Conservation (phyloP, 2,329 filamentous ascomycete genomes). For the Penicillium frequentans region DNA sequence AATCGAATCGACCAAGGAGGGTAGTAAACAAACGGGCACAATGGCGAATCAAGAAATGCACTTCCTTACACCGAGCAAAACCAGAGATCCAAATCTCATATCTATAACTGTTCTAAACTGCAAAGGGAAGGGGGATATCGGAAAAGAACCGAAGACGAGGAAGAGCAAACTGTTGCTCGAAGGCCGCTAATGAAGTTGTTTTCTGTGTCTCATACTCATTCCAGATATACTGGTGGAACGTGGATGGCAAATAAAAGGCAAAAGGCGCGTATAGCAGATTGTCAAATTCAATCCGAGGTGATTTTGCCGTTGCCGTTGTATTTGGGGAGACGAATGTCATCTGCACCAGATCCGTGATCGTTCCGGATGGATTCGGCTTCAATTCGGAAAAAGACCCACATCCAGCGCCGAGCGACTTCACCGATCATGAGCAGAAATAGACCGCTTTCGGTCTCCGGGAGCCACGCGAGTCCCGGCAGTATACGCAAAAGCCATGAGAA, state of each 20-base stretch:
- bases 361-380: constrained; percentile 83
- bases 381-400: constrained; percentile 95
- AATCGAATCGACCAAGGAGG: neutral
- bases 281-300: constrained; percentile 53
- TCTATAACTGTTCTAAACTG: constrained; percentile 16
- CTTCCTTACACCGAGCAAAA: constrained; percentile 11
- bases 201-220: constrained; percentile 24
- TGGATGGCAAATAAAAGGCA: constrained; percentile 6
- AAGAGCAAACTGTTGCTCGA: neutral
- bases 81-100: constrained; percentile 14
- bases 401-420: constrained; percentile 85
- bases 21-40: neutral
- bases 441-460: constrained; percentile 82
- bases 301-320: constrained; percentile 56
- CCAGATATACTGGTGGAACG: constrained; percentile 2
- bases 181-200: constrained; percentile 2
- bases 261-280: neutral
- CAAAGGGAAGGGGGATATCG: neutral
- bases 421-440: constrained; percentile 85
- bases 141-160: neutral
- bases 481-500: constrained; percentile 93
- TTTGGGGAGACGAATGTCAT: constrained; percentile 75
- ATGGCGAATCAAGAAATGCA: constrained; percentile 5
- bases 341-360: constrained; percentile 56
- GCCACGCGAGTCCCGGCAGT: constrained; percentile 75